These are phyloP conservation scores for Diutina scorzettiae DNA, from an alignment of 1,139 yeast species.

Conservation along the genomic window DNA sequence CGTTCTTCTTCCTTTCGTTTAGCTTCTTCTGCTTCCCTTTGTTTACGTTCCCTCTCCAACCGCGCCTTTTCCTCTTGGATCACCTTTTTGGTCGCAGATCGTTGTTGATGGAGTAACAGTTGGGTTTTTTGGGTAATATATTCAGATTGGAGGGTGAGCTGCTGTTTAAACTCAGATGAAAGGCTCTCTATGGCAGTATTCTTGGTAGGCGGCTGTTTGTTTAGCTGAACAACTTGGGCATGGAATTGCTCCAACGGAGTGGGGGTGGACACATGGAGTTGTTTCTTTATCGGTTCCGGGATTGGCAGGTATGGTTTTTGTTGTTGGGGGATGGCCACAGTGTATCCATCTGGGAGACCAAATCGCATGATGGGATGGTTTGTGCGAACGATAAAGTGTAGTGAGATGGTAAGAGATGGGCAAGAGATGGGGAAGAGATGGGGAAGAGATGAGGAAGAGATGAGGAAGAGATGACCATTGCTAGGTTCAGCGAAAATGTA, in stretches of 20 bases:
- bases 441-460: too few species aligned
- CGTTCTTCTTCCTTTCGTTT: constrained; percentile 8
- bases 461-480: too few species aligned
- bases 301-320: neutral
- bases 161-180: neutral
- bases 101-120: neutral
- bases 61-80: neutral
- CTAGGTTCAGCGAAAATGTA: too few species aligned
- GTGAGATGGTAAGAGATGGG: too few species aligned
- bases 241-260: neutral
- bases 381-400: too few species aligned
- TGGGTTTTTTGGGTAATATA: neutral
- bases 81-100: neutral
- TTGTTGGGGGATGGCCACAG: neutral
- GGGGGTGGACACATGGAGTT: neutral
- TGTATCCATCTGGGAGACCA: neutral
- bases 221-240: neutral
- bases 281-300: neutral
- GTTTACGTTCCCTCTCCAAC: constrained; percentile 9
- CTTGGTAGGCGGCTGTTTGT: neutral
- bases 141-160: neutral
- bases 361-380: too few species aligned
- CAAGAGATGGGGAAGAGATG: too few species aligned
- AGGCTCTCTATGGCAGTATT: neutral
- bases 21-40: constrained; percentile 10